Base-by-base conservation (phyloP, 2,329 filamentous ascomycete genomes). In the Sporothrix dimorphospora region DNA sequence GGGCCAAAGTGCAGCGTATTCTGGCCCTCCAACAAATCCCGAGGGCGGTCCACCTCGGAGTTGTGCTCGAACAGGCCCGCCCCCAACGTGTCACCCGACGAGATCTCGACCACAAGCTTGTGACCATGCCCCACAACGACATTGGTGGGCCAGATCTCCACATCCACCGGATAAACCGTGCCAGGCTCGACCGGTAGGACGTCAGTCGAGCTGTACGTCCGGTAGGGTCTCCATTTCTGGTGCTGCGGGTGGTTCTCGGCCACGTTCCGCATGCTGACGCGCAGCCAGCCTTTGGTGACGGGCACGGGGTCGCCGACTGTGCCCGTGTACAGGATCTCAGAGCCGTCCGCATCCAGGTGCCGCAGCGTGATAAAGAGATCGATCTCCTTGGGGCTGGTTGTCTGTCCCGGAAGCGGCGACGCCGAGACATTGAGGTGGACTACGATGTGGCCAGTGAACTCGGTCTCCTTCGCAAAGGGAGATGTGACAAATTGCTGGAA, bases 391-490 rank as follows among this genome's bases (percentile, higher is more conserved):
- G 80, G 78, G 1, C 4, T 21, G 1, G 49, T 51, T 51, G 77
- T 79, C 1, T 75, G 75, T 2, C 67, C 49, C 7, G 49, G 34
- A 2, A 51, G n/a, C 11, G 45, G 49, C 3, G 67, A 69, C 7
- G 92, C 87, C 73, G 89, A 88, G 21, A 74, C 72, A 11, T 51
- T 53, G 5, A 93, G 82, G 74, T 89, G 90, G 0, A 89, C 89
- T 0, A 88, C 83, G 38, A 92, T 81, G 76, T 92, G 89, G 0
- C 91, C 91, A 0, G 91, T 93, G 70, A 93, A 87, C 77, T 93
- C 91, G 0, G 86, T 91, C 76, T 92, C 89, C 6, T 82, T 73
- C 21, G 55, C 24, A 72, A 92, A 91, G 0, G 88, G 81, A 0
- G 82, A 72, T 0, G 87, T 90, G 0, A 81, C 82, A 78, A 92